These are phyloP conservation scores for Saccharomyces cerevisiae DNA, from an alignment of 805 yeast genomes.

Conservation along the genomic window DNA sequence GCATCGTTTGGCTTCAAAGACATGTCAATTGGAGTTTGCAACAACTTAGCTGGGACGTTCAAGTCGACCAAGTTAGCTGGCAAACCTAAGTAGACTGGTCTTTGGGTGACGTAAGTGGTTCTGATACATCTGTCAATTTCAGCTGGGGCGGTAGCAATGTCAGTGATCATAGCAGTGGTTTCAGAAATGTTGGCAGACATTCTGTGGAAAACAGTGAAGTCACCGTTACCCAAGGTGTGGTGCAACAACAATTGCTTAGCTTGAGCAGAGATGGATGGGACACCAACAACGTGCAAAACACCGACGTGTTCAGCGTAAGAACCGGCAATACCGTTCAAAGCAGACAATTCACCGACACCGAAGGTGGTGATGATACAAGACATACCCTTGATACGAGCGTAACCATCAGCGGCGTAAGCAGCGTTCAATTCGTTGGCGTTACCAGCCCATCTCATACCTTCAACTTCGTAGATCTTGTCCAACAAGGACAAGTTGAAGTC, in stretches of 20 bases:
- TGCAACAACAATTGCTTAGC: slow-evolving; percentile 66
- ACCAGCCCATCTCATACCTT: slow-evolving; percentile 80
- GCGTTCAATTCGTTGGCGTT: slow-evolving; percentile 87
- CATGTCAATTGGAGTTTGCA: slow-evolving; percentile 60
- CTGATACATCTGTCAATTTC: slow-evolving; percentile 68
- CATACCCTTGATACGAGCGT: slow-evolving; percentile 71
- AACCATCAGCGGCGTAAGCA: slow-evolving; percentile 78
- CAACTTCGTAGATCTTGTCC: slow-evolving; percentile 67
- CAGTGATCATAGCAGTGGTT: slow-evolving; percentile 57
- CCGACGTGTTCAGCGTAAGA: slow-evolving; percentile 87
- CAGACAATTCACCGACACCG: slow-evolving; percentile 85
- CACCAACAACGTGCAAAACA: slow-evolving; percentile 76
- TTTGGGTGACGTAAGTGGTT: slow-evolving; percentile 60
- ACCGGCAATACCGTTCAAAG: slow-evolving; percentile 82
- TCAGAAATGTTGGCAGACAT: slow-evolving; percentile 70
- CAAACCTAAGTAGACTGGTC: slow-evolving; percentile 76
- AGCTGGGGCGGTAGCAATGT: slow-evolving; percentile 55
- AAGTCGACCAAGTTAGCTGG: slow-evolving; percentile 76
- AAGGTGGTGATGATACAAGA: slow-evolving; percentile 74
- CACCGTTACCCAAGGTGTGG: slow-evolving; percentile 80
- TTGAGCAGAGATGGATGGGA: slow-evolving; percentile 69
- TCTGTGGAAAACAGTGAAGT: slow-evolving; percentile 67
- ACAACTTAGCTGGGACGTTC: slow-evolving; percentile 45
- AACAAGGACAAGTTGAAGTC: slow-evolving; percentile 68
- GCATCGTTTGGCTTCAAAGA: slow-evolving; percentile 48